A percentile compares a stretch with the other conserved stretches of the same genome.
Conservation (phyloP, 306 rosid species). For the Vigna reflexopilosa region DNA sequence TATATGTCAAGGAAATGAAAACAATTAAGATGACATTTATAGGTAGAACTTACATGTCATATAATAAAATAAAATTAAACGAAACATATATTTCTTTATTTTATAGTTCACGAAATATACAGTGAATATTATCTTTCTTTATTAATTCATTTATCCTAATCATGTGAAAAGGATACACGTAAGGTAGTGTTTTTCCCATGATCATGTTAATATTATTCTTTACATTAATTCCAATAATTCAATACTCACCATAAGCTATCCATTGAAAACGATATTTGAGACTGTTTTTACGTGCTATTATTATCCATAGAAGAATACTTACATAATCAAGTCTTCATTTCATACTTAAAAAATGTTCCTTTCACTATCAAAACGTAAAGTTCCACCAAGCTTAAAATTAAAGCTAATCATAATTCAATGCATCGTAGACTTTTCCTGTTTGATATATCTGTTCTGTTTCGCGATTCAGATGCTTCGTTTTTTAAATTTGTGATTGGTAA, state of each 20-base stretch:
- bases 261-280: conserved; percentile 26
- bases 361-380: conserved; percentile 27
- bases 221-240: conserved; percentile 23
- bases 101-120: conserved; percentile 27
- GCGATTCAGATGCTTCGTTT: not conserved
- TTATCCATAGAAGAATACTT: conserved; percentile 35
- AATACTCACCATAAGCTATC: not conserved
- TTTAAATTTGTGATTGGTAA: not conserved
- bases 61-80: not conserved
- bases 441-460: conserved; percentile 19
- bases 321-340: conserved; percentile 15
- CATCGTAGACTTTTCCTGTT: conserved; percentile 11
- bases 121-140: not conserved
- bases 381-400: not conserved
- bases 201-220: no score
- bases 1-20: not conserved
- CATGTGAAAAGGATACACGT: conserved; percentile 42
- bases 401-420: not conserved
- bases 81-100: not conserved
- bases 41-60: conserved; percentile 22
- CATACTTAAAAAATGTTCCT: not conserved
- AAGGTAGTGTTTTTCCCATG: no score
- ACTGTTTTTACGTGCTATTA: not conserved
- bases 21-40: not conserved
- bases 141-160: conserved; percentile 11